phyloP scores from a whole-genome alignment of 805 yeast species.

The Komagataella kurtzmanii region DNA sequence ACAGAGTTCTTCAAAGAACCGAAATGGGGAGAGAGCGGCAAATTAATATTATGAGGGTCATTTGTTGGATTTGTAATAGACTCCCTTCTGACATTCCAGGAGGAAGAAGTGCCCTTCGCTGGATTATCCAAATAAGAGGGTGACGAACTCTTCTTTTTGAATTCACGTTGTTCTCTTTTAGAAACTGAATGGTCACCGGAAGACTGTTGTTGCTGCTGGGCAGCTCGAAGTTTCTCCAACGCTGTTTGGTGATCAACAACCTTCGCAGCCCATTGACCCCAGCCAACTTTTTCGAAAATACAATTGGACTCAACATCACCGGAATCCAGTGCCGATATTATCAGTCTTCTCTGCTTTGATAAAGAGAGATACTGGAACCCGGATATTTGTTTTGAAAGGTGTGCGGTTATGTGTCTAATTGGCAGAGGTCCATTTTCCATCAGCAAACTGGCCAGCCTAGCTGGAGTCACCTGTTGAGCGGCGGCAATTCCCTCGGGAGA shows the following conservation, averaged over 20 bases:
- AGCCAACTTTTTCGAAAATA: constrained; percentile 84
- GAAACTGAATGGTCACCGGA: neutral
- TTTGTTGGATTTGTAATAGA: constrained; percentile 32
- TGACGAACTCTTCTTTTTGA: neutral
- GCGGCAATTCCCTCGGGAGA: constrained; percentile 84
- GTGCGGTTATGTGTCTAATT: constrained; percentile 77
- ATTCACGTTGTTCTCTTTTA: neutral
- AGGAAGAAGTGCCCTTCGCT: constrained; percentile 2
- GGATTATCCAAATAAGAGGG: neutral
- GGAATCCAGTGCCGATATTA: constrained; percentile 78
- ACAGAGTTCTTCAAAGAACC: constrained; percentile 14
- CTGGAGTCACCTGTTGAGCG: constrained; percentile 74
- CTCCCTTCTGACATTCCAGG: constrained; percentile 26
- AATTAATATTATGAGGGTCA: constrained; percentile 29
- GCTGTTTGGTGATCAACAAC: neutral
- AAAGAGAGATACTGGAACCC: constrained; percentile 71
- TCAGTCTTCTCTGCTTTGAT: constrained; percentile 80
- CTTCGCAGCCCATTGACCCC: constrained; percentile 96
- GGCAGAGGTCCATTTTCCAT: constrained; percentile 76
- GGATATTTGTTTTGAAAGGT: constrained; percentile 58
- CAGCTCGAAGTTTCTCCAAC: neutral
- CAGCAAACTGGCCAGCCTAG: constrained; percentile 56
- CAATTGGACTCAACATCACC: constrained; percentile 49
- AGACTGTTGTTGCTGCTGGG: neutral
- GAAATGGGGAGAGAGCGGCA: constrained; percentile 26